Base-by-base conservation (phyloP, 192 early-diverging fungal species). In the Coemansia nantahalensis region DNA sequence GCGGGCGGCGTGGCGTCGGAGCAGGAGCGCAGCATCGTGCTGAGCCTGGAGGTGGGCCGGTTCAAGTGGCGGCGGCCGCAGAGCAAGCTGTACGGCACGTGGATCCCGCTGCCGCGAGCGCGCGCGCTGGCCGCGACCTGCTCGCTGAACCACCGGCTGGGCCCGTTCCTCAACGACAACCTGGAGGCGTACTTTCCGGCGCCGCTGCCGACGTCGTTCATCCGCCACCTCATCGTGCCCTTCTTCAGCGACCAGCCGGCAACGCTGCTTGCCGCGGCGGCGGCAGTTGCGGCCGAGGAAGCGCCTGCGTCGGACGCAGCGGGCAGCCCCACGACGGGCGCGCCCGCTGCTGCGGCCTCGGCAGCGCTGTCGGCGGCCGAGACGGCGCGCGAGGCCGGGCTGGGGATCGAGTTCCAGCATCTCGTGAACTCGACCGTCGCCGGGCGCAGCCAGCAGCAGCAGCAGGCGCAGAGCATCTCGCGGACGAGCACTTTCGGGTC, bases 41-140 rank as follows among this genome's bases (percentile, higher is more conserved):
- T 97, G 21, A 88, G 87, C 42, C 77, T 97, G 53, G 94, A 97
- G 48, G 77, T 90, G 14, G 82, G 80, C 36, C 81, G 87, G 38
- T 83, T 89, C 43, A 84, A 90, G 39, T 80, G 85, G 58, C 84
- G 86, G 12, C 81, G 86, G 51, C 80, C 80, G 35, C 77, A 82
- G 19, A 85, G 83, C 24, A 74, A 80, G 52, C 70, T 94, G 22
- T 85, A 82, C 43, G 94, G 94, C 23, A 94, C 92, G 6, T 97
- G 94, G 94, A 91, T 97, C 43, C 94, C 94, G 9, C 79, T 97
- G 19, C 71, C 79, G 2, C 83, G 94, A 6, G 94, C 91, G 8
- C 82, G 87, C 21, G 89, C 88, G 7, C 77, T 97, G 39, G 88
- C 92, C 0, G 76, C 88, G 2, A 92, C 85, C 0, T 88, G 89